Evolutionary conservation across 257 asterid genomes (phyloP).

Genomic region (Nicotiana sylvestris): DNA sequence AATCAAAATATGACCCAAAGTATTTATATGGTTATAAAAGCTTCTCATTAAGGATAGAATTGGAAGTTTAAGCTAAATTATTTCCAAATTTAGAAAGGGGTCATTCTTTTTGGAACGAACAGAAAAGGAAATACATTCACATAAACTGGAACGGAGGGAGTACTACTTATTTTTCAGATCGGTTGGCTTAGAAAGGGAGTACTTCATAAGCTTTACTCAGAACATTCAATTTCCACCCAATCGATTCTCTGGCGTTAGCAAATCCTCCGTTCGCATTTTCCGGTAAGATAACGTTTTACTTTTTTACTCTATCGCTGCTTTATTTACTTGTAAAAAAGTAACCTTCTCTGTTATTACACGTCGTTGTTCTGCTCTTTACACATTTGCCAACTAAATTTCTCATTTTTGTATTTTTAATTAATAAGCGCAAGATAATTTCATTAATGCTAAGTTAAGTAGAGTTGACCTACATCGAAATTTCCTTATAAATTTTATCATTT

Average conservation of each 20-base stretch:
- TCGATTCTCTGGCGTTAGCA: neutral
- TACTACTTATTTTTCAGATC: too few species aligned
- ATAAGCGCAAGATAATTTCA: neutral
- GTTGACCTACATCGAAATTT: neutral
- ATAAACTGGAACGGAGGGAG: too few species aligned
- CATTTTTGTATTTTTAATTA: neutral
- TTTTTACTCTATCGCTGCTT: neutral
- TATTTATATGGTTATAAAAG: too few species aligned
- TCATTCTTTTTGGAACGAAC: too few species aligned
- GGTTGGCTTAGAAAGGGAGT: too few species aligned
- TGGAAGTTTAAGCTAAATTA: too few species aligned
- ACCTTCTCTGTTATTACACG: neutral
- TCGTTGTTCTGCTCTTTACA: neutral
- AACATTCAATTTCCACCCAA: neutral
- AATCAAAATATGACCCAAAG: too few species aligned
- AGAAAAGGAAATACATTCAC: too few species aligned
- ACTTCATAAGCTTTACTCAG: neutral
- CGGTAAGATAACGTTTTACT: neutral
- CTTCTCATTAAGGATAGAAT: too few species aligned
- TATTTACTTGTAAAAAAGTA: neutral
- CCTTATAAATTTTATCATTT: neutral
- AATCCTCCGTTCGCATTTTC: neutral
- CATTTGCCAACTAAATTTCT: neutral
- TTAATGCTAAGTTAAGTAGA: neutral
- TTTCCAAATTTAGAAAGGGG: too few species aligned